Base-by-base conservation (phyloP, 306 rosid species). In the Begonia masoniana region DNA sequence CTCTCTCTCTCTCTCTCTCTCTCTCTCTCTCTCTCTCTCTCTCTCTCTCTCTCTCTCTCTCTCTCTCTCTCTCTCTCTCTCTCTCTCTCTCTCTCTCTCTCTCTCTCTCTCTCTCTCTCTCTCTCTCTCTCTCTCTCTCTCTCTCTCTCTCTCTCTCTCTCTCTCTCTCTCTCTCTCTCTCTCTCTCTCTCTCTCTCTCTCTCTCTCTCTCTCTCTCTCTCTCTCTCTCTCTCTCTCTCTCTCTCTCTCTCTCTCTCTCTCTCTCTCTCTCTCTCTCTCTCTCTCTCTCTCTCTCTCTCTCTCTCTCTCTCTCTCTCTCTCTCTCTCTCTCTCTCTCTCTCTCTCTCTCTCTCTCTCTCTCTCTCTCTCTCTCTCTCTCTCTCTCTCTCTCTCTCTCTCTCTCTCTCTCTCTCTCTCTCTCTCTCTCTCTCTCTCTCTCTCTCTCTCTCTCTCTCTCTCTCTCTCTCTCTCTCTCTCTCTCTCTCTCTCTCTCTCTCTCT, bases 401-500 rank as follows among this genome's bases (percentile, higher is more conserved):
- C 39, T 31, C 56, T 48, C 61, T 21, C 45, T 31, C 43, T 42
- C 17, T 16, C 43, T 56, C 56, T 13, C 51, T 26, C 60, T 43
- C 35, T 54, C 49, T 41, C 47, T 56, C 15, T 1, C 39, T 31
- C 39, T 31, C 39, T 31, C 39, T 7, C 39, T 31, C 39, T 7
- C 39, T 31, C 39, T 31, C 39, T 31, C 35, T 26, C 35, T 26
- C 35, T 31, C 39, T 31, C 39, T 31, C 39, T 31, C 39, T 31
- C 56, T 48, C 61, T 21, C 45, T 31, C 43, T 42, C 17, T 16
- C 43, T 56, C 56, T 13, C 51, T 26, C 60, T 43, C 35, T 54
- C 49, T 41, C 47, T 56, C 15, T 1, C 39, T 31, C 39, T 31
- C 39, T 31, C 39, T 7, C 39, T 31, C 39, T 7, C 39, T 31